Base-by-base conservation (phyloP, 2,329 filamentous ascomycete species). In the Cercospora sp. region DNA sequence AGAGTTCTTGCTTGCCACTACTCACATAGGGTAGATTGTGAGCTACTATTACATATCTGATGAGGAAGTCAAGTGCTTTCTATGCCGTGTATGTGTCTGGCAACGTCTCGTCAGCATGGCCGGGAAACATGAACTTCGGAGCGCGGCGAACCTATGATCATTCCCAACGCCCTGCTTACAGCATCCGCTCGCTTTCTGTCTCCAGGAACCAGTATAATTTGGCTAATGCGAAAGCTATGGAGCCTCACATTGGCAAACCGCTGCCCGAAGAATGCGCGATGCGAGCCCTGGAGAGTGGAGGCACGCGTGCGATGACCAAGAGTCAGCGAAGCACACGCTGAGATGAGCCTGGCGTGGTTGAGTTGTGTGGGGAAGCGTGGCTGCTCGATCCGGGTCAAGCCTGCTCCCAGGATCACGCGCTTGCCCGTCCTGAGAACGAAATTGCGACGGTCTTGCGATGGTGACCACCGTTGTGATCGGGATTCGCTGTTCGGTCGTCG, bases 31-130 rank as follows among this genome's bases (percentile, higher is more conserved):
- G 33, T 69, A 67, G 65, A 60, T 71, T 66, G 68, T 72, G 59
- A 70, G 71, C 67, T 75, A 71, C 62, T 73, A 75, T 72, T 75
- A 76, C 74, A 76, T 76, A 64, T 72, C 72, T 51, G 45, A 51
- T 42, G 36, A 16, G 64, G 68, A 68, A 67, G 68, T 39, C 58
- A 65, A 63, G 42, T 53, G 36, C 67, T 67, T 74, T 67, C 58
- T 66, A 75, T 71, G 67, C 55, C 68, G 72, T 73, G 67, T 74
- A 71, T 59, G 58, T 68, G 66, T 63, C 66, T 68, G 39, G 26
- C n/a, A 33, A 12, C 7, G 53, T 33, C 13, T 33, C 2, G 53
- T 58, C 53, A 58, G 53, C 26, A 30, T 58, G 16, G n/a, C 23
- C 23, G 36, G 36, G 36, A 42, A 57, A 33, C 53, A 58, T 28